A percentile compares a stretch with the other conserved stretches of the same genome.
These are phyloP conservation scores for Fusarium denticulatum DNA, from an alignment of 2,329 filamentous ascomycete genomes.

Conservation along the genomic window DNA sequence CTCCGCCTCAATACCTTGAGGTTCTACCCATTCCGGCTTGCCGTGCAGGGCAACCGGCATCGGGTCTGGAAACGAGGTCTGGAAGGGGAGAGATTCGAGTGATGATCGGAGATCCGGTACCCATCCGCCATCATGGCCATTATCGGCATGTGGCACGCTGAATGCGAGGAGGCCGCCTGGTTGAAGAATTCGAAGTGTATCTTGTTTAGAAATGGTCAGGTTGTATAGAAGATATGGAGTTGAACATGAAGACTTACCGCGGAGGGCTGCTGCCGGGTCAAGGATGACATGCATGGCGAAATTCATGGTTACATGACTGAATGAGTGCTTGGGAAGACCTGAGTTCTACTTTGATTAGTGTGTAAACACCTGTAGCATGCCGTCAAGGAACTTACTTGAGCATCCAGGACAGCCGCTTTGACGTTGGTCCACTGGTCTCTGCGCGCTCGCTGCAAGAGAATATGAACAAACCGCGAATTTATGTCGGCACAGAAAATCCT, in stretches of 20 bases:
- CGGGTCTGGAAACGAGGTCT: not conserved
- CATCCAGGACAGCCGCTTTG: rapidly evolving
- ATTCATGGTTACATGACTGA: not conserved
- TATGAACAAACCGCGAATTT: not conserved
- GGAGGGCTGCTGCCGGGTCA: not conserved
- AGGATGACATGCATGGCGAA: not conserved
- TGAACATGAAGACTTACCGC: rapidly evolving
- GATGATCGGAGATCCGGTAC: not conserved
- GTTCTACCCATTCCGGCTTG: rapidly evolving
- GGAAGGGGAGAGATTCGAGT: not conserved
- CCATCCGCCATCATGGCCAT: not conserved
- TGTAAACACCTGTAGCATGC: rapidly evolving
- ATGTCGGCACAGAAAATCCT: rapidly evolving
- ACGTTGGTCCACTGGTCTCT: not conserved
- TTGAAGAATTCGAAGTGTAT: rapidly evolving
- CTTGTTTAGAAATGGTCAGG: not conserved
- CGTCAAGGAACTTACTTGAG: not conserved
- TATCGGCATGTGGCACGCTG: rapidly evolving
- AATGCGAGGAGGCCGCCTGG: not conserved
- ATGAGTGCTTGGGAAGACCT: not conserved
- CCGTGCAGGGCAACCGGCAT: not conserved
- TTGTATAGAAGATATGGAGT: rapidly evolving
- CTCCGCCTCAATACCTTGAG: not conserved
- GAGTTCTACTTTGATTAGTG: not conserved
- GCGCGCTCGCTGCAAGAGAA: not conserved